Evolutionary conservation across 176 grass and related monocot genomes (phyloP).

Genomic region (Lolium rigidum): DNA sequence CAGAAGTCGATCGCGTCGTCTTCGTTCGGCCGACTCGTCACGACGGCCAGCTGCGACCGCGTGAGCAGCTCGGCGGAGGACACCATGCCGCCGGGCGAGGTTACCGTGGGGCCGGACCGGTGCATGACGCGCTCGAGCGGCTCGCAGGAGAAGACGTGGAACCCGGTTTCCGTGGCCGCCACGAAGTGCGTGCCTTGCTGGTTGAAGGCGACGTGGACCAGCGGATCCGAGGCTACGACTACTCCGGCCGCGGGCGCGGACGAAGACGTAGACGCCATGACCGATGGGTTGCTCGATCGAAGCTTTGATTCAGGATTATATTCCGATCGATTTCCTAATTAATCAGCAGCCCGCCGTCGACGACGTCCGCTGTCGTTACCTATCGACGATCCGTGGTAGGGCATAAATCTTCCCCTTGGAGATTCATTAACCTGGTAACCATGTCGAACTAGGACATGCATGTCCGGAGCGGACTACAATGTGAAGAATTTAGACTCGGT

Average conservation of each 20-base stretch:
- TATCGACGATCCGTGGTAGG: background rate
- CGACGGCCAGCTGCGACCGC: slow-evolving; percentile 18
- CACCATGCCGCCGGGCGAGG: background rate
- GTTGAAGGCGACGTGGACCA: slow-evolving; percentile 66
- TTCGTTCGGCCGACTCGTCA: background rate
- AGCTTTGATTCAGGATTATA: background rate
- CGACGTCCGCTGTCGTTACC: background rate
- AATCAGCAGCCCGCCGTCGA: background rate
- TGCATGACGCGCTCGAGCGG: background rate
- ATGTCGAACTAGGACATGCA: background rate
- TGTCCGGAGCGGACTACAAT: background rate
- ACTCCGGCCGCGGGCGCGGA: background rate
- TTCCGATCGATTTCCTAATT: background rate
- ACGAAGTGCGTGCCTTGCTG: slow-evolving; percentile 59
- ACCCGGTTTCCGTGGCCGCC: slow-evolving; percentile 46
- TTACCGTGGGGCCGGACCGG: background rate
- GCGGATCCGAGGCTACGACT: slow-evolving; percentile 13
- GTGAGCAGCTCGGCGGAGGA: slow-evolving; percentile 21
- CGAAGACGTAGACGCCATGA: slow-evolving; percentile 18
- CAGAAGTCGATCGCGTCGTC: slow-evolving; percentile 33
- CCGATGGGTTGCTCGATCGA: background rate
- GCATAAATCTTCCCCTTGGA: background rate
- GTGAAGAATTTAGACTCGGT: background rate
- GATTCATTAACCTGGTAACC: background rate
- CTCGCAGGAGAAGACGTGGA: slow-evolving; percentile 61